A percentile compares a stretch with the other conserved stretches of the same genome.
Conservation (phyloP, 495 filamentous ascomycete genomes). For the Bacidia gigantensis region DNA sequence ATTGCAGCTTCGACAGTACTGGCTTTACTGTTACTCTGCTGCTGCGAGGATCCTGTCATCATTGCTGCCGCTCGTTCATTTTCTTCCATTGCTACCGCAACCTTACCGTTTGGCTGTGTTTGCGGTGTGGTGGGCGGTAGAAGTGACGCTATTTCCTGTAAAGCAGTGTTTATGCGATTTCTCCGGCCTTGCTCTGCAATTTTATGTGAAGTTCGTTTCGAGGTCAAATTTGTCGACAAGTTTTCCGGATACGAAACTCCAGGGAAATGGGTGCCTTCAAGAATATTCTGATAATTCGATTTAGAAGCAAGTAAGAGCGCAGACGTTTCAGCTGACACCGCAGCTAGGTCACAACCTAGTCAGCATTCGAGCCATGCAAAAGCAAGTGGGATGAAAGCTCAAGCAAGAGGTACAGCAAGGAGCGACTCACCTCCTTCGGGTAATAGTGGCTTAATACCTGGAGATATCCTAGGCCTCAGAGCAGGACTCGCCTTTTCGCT, state of each 20-base stretch:
- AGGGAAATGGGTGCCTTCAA: slow-evolving; percentile 81
- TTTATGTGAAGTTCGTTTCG: slow-evolving; percentile 95
- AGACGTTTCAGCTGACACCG: slow-evolving; percentile 52
- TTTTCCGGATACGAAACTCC: slow-evolving; percentile 85
- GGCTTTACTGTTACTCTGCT: slow-evolving; percentile 71
- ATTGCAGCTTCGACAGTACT: slow-evolving; percentile 94
- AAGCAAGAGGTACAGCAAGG: no score
- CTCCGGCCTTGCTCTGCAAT: slow-evolving; percentile 91
- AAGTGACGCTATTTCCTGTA: slow-evolving; percentile 80
- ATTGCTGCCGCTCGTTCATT: slow-evolving; percentile 19
- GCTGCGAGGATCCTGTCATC: slow-evolving; percentile 21
- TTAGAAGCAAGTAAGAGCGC: slow-evolving; percentile 82
- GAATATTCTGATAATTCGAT: slow-evolving; percentile 94
- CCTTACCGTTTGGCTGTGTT: slow-evolving; percentile 28
- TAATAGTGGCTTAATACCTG: slow-evolving; percentile 81
- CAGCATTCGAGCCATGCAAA: slow-evolving; percentile 1
- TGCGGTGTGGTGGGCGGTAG: slow-evolving; percentile 41
- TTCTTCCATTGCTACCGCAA: slow-evolving; percentile 24
- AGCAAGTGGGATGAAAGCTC: no score
- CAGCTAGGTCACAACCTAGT: slow-evolving; percentile 18
- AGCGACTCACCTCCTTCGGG: slow-evolving; percentile 53
- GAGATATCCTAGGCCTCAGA: slow-evolving; percentile 82
- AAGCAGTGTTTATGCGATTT: slow-evolving; percentile 86
- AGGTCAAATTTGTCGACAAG: slow-evolving; percentile 82
- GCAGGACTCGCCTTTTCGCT: slow-evolving; percentile 75